Evolutionary conservation across 2,329 filamentous ascomycete species (phyloP).

Genomic region (Alternaria hordeiaustralica): DNA sequence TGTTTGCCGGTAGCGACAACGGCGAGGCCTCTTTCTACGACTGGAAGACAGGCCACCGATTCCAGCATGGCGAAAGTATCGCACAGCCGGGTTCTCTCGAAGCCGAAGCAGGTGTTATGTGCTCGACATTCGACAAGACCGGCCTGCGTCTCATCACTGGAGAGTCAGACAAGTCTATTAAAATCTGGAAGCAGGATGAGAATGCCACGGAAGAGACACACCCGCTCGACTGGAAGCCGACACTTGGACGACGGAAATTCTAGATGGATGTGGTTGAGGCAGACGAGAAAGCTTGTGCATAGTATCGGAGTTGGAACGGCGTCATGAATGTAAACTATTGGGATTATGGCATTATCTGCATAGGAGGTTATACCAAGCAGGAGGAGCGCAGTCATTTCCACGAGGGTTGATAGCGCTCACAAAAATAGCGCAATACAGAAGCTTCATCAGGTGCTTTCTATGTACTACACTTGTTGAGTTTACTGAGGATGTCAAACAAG

Average conservation of each 20-base stretch:
- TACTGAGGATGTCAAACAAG: not conserved
- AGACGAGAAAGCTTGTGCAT: not conserved
- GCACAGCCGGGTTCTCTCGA: conserved; percentile 94
- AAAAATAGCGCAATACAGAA: not conserved
- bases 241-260: conserved; percentile 75
- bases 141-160: conserved; percentile 90
- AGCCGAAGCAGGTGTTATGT: conserved; percentile 94
- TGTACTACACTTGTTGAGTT: not conserved
- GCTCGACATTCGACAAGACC: conserved; percentile 87
- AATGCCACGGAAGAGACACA: conserved; percentile 89
- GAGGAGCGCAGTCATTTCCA: not conserved
- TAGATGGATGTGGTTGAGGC: not conserved
- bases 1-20: conserved; percentile 95
- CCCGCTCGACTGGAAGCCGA: conserved; percentile 91
- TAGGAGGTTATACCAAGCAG: conserved; percentile 3
- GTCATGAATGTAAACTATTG: conserved; percentile 10
- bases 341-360: not conserved
- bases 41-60: conserved; percentile 95
- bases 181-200: conserved; percentile 96
- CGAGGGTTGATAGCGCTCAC: not conserved
- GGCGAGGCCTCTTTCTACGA: conserved; percentile 98
- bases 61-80: conserved; percentile 87
- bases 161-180: conserved; percentile 90
- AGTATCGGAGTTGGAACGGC: conserved; percentile 11
- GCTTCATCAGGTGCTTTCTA: not conserved